Conservation (phyloP, 306 rosid genomes). For the Vicia sativa region DNA sequence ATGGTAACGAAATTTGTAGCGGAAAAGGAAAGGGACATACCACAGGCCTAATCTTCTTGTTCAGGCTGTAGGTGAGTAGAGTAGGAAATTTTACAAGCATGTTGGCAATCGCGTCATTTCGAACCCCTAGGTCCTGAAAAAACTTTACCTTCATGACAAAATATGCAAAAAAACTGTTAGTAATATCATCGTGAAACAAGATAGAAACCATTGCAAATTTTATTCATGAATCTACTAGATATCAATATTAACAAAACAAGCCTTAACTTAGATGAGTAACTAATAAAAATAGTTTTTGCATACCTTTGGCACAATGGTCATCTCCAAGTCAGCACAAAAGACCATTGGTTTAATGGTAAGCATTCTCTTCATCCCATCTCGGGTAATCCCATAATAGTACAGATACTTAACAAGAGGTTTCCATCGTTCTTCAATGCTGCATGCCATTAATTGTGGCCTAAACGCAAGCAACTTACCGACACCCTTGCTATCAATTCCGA, state of each 20-base stretch:
- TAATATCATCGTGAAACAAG: constrained; percentile 26
- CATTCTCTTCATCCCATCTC: constrained; percentile 92
- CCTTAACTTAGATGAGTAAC: constrained; percentile 21
- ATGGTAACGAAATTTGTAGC: constrained; percentile 23
- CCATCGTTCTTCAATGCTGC: constrained; percentile 90
- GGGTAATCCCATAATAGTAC: constrained; percentile 75
- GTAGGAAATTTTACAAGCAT: constrained; percentile 95
- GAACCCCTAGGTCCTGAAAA: constrained; percentile 78
- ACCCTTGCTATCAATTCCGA: constrained; percentile 71
- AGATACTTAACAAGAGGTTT: constrained; percentile 88
- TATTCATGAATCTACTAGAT: constrained; percentile 8
- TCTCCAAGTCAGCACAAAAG: constrained; percentile 76
- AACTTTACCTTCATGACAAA: constrained; percentile 64
- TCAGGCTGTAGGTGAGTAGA: constrained; percentile 78
- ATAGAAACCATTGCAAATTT: constrained; percentile 24
- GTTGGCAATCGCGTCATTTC: constrained; percentile 78
- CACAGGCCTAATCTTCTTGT: constrained; percentile 91
- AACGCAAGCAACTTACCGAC: constrained; percentile 82
- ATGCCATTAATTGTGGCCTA: constrained; percentile 85
- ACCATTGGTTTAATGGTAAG: constrained; percentile 82
- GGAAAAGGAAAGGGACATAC: constrained; percentile 56
- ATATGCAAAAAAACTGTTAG: constrained; percentile 31
- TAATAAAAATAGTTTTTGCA: constrained; percentile 24
- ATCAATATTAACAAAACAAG: constrained; percentile 27
- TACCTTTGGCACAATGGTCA: constrained; percentile 87